These are phyloP conservation scores for Scytalidium lignicola DNA, from an alignment of 2,329 filamentous ascomycete genomes.

Conservation along the genomic window DNA sequence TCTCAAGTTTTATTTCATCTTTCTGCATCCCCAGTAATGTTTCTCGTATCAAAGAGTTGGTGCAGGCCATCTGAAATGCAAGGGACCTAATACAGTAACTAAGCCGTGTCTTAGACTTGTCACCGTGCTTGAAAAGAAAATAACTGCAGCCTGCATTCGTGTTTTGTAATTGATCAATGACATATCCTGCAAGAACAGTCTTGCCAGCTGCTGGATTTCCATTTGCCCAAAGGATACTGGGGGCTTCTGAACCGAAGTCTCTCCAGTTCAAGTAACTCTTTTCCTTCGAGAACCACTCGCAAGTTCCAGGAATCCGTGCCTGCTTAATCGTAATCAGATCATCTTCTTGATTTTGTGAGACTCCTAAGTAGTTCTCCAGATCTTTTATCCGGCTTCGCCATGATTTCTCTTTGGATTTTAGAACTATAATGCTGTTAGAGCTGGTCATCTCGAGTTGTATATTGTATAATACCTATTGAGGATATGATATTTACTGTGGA, in stretches of 20 bases:
- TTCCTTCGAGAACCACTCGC: conserved; percentile 14
- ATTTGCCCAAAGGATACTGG: conserved; percentile 20
- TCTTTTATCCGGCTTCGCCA: conserved; percentile 2
- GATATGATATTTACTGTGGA: background rate
- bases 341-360: conserved; percentile 10
- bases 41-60: conserved; percentile 17
- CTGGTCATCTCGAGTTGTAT: too few species aligned
- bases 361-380: conserved; percentile 12
- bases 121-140: conserved; percentile 20
- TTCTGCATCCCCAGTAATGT: conserved; percentile 16
- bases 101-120: conserved; percentile 13
- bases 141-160: conserved; percentile 9
- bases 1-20: conserved; percentile 19
- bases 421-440: background rate
- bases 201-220: conserved; percentile 25
- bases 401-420: conserved; percentile 10
- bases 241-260: background rate
- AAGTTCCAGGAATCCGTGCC: conserved; percentile 14
- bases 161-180: conserved; percentile 11
- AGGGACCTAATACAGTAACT: conserved; percentile 20
- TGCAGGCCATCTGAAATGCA: conserved; percentile 29
- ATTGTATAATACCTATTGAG: too few species aligned
- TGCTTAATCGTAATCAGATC: conserved; percentile 12
- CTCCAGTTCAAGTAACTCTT: conserved; percentile 8
- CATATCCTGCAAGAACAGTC: conserved; percentile 14